Conservation (phyloP, 208 protist genomes). For the Trypanosoma scelopori region DNA sequence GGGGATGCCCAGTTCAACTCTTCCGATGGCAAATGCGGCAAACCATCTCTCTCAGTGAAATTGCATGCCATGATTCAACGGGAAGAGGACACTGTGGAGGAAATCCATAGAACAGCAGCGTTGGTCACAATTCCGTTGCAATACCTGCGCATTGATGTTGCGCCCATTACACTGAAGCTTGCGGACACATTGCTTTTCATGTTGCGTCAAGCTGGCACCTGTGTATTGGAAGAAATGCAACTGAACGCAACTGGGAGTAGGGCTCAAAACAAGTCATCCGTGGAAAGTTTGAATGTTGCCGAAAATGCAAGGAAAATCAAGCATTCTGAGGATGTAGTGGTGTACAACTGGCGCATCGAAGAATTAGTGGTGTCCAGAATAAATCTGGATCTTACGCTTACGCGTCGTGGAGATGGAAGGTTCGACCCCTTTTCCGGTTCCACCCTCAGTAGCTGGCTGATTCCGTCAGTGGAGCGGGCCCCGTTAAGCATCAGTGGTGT, state of each 20-base stretch:
- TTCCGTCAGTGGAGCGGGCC: slow-evolving; percentile 54
- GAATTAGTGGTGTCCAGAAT: slow-evolving; percentile 44
- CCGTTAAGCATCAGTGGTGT: slow-evolving; percentile 36
- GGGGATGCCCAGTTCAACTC: background rate
- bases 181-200: slow-evolving; percentile 60
- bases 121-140: slow-evolving; percentile 38
- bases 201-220: slow-evolving; percentile 28
- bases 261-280: no score
- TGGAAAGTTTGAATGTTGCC: background rate
- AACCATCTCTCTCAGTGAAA: slow-evolving; percentile 20
- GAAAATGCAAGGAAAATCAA: background rate
- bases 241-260: background rate
- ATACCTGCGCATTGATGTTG: slow-evolving; percentile 35
- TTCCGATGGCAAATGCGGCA: background rate
- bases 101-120: background rate
- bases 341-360: slow-evolving; percentile 46
- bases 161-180: slow-evolving; percentile 42
- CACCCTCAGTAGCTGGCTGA: slow-evolving; percentile 27
- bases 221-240: slow-evolving; percentile 9
- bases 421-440: slow-evolving; percentile 58
- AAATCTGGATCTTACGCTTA: slow-evolving; percentile 44
- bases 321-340: background rate
- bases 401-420: slow-evolving; percentile 35
- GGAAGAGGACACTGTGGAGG: background rate
- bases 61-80: slow-evolving; percentile 5